Evolutionary conservation across 2,329 filamentous ascomycete species (phyloP).

Genomic region (Westerdykella aurantiaca): DNA sequence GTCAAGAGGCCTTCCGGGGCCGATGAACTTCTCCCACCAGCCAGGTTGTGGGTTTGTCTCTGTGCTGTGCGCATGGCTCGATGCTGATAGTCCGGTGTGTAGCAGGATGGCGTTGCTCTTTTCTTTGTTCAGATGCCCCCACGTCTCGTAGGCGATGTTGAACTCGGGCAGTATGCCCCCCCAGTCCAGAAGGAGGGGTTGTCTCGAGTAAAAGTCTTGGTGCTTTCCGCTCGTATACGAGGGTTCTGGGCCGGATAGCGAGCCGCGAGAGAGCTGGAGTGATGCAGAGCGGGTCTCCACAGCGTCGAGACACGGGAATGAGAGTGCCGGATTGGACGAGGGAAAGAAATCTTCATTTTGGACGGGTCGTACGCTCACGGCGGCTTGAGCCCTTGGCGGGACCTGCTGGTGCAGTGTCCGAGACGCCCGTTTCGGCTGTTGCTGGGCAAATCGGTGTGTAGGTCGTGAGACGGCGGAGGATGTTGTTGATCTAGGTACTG

Average conservation of each 20-base stretch:
- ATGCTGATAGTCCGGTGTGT: conserved; percentile 93
- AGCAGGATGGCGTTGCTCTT: conserved; percentile 85
- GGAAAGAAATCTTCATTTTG: conserved; percentile 15
- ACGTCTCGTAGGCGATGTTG: conserved; percentile 87
- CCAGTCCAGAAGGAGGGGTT: conserved; percentile 84
- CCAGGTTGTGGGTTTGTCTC: conserved; percentile 76
- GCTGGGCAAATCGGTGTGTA: conserved; percentile 11
- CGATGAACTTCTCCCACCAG: conserved; percentile 99
- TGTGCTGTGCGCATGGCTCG: conserved; percentile 94
- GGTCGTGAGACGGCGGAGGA: conserved; percentile 4
- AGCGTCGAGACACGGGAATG: conserved; percentile 40
- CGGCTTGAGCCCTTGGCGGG: conserved; percentile 20
- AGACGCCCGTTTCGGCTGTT: conserved; percentile 18
- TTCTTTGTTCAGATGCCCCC: conserved; percentile 74
- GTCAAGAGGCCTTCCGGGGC: conserved; percentile 75
- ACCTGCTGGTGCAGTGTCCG: conserved; percentile 28
- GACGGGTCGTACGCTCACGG: conserved; percentile 13
- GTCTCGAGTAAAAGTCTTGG: conserved; percentile 64
- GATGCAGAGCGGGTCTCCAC: conserved; percentile 53
- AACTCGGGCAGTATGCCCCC: conserved; percentile 87
- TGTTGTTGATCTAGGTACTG: conserved; percentile 10
- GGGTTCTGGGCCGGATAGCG: conserved; percentile 74
- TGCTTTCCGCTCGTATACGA: conserved; percentile 90
- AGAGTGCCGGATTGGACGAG: conserved; percentile 37
- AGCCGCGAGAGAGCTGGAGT: conserved; percentile 56